Base-by-base conservation (phyloP, 2,329 filamentous ascomycete species). In the Penicillium olsonii region DNA sequence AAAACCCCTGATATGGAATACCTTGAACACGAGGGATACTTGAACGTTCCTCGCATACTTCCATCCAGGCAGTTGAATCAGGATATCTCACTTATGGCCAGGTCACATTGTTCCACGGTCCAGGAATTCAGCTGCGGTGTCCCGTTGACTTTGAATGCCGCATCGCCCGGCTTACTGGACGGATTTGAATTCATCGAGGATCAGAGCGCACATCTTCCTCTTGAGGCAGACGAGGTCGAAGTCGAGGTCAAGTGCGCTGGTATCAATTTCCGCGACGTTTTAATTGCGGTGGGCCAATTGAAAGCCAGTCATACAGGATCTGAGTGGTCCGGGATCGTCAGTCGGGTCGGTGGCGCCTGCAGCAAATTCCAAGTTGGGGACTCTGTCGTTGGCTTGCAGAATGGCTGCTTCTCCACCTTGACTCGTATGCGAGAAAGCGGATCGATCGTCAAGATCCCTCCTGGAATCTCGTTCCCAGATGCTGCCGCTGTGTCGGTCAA, bases 221-320 rank as follows among this genome's bases (percentile, higher is more conserved):
- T 29, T 46, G 1, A 35, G 26, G 41, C 2, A 18, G 5, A 52
- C 12, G 53, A 56, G 20, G 44, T 18, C 20, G 50, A 35, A 40
- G 53, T 37, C 24, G 39, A 37, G 15, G 49, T 33, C 34, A 29
- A 41, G 22, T 44, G 26, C 8, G 37, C 27, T 27, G 70, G 37
- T 63, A 65, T 10, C 49, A 59, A 10, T 50, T 74, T 4, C 59
- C 67, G 9, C 65, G 69, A 5, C 70, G 66, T 70, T 5, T 29
- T 53, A 7, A 46, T 49, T 71, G 66, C 68, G 31, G 55, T 24
- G 59, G 63, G 37, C 2, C 35, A 39, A 12, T n/a, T 42, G 24
- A 42, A 39, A 3, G 24, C n/a, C 4, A 42, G 17, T 3, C 12
- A 44, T 7, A 34, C 34, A 8, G 52, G 48, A 34, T 29, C 15